Evolutionary conservation across 345 rosid species (phyloP).

Genomic region (Diplotaxis tenuifolia): DNA sequence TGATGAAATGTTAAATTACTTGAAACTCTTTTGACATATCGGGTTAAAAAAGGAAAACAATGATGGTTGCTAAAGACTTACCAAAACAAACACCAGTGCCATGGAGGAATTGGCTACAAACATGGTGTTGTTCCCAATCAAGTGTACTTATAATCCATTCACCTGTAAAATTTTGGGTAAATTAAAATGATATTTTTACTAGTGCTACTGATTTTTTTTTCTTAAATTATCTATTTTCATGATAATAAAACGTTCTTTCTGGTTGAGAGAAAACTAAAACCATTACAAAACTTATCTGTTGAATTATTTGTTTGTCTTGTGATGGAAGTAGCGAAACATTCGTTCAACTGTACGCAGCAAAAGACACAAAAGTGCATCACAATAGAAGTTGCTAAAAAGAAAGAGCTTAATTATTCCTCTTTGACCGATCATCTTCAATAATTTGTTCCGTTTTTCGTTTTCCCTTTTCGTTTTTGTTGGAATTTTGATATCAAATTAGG

Average conservation of each 20-base stretch:
- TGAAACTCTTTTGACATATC: not conserved
- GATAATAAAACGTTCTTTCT: not conserved
- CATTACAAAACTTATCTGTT: not conserved
- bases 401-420: constrained; percentile 39
- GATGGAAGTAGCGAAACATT: constrained; percentile 38
- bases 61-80: no score
- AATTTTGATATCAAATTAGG: not conserved
- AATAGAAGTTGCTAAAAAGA: constrained; percentile 31
- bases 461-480: not conserved
- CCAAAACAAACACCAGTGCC: no score
- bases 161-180: not conserved
- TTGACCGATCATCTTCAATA: constrained; percentile 36
- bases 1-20: not conserved
- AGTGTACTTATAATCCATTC: not conserved
- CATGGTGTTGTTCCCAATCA: not conserved
- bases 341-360: constrained; percentile 31
- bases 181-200: not conserved
- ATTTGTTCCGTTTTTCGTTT: constrained; percentile 20
- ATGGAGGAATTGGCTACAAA: not conserved
- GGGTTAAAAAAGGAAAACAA: no score
- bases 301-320: constrained; percentile 26
- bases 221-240: no score
- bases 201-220: not conserved
- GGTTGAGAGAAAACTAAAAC: not conserved
- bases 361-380: constrained; percentile 35